Evolutionary conservation across 2,329 filamentous ascomycete species (phyloP).

Genomic region (Aspergillus hortae): DNA sequence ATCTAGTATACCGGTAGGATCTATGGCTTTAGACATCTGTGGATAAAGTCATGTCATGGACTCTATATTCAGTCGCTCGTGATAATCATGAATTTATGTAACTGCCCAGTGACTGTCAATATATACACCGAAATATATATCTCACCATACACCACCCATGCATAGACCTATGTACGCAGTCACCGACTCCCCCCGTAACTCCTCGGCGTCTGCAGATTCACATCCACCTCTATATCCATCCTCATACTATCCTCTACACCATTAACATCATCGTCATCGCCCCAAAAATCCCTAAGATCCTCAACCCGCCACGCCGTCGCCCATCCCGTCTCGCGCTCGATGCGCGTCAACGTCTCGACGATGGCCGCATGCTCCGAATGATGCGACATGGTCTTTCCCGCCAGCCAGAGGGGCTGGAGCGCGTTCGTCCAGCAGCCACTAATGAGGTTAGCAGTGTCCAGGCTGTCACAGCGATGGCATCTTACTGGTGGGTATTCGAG

Average conservation of each 20-base stretch:
- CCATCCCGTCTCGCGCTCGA: constrained; percentile 54
- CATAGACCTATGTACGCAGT: neutral
- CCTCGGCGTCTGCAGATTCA: constrained; percentile 1
- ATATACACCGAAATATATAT: neutral
- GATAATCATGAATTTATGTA: no score
- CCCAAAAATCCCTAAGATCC: constrained; percentile 53
- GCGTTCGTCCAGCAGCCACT: constrained; percentile 45
- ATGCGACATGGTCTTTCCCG: constrained; percentile 46
- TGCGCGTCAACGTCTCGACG: constrained; percentile 46
- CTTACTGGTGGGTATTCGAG: constrained; percentile 42
- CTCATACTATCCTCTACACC: constrained; percentile 4
- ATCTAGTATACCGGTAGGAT: no score
- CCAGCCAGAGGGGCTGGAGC: constrained; percentile 48
- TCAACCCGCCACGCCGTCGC: constrained; percentile 52
- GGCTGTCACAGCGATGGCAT: neutral
- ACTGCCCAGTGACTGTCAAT: no score
- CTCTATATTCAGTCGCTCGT: no score
- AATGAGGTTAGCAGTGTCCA: neutral
- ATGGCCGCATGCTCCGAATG: constrained; percentile 44
- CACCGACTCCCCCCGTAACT: neutral
- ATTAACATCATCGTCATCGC: constrained; percentile 30
- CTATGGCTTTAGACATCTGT: no score
- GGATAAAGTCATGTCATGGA: no score
- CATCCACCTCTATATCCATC: constrained; percentile 3
- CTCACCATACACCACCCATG: neutral